Conservation (phyloP, 2,329 filamentous ascomycete species). For the Torrubiella hemipterigena region DNA sequence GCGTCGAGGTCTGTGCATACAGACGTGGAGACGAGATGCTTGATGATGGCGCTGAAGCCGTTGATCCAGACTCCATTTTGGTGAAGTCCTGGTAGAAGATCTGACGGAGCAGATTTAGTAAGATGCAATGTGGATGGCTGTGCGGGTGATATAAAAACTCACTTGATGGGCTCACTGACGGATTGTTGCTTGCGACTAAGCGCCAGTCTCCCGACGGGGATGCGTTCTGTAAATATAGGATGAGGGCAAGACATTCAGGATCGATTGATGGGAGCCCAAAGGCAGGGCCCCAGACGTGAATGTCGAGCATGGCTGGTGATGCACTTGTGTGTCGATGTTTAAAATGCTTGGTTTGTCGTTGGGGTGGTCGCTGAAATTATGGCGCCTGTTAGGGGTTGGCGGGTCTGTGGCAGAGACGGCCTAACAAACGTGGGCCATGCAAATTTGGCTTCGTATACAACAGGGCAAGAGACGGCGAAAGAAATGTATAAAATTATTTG, state of each 20-base stretch:
- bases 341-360: too few species aligned
- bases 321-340: too few species aligned
- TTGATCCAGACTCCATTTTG: constrained; percentile 40
- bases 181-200: constrained; percentile 62
- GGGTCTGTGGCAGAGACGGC: too few species aligned
- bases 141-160: constrained; percentile 20
- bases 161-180: constrained; percentile 60
- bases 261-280: constrained; percentile 87
- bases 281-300: constrained; percentile 84
- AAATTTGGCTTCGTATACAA: too few species aligned
- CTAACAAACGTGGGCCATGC: too few species aligned
- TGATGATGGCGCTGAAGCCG: constrained; percentile 50
- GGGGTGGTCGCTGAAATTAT: too few species aligned
- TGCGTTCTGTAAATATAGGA: constrained; percentile 61
- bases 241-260: constrained; percentile 73
- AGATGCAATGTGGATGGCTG: constrained; percentile 5
- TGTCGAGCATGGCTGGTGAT: constrained; percentile 41
- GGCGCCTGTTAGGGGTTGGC: too few species aligned
- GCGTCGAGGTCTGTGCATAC: constrained; percentile 25
- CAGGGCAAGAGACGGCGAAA: too few species aligned
- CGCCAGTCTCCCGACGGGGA: constrained; percentile 51
- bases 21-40: constrained; percentile 34
- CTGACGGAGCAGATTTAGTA: constrained; percentile 18
- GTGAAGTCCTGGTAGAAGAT: constrained; percentile 41
- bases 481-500: too few species aligned